phyloP scores from a whole-genome alignment of 257 asterid genomes.

The Solanum rostratum region DNA sequence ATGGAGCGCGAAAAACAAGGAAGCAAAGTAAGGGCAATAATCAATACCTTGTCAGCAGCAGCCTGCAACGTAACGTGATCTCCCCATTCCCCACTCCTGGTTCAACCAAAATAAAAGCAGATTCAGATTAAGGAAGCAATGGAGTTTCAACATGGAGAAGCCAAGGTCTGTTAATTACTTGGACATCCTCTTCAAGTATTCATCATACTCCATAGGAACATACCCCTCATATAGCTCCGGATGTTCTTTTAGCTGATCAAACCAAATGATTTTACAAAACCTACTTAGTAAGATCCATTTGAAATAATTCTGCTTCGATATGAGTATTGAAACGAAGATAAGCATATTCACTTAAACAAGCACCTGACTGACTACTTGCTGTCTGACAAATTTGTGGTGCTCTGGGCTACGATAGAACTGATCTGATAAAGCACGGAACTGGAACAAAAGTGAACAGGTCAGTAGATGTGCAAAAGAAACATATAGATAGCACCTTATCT shows the following conservation, averaged over 20 bases:
- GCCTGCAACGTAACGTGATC: slow-evolving; percentile 99
- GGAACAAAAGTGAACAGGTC: not conserved
- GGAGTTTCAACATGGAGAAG: not conserved
- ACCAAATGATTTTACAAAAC: slow-evolving; percentile 9
- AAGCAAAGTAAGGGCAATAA: slow-evolving; percentile 1
- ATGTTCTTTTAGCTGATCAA: slow-evolving; percentile 67
- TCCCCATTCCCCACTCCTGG: slow-evolving; percentile 92
- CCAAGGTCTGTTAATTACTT: slow-evolving; percentile 31
- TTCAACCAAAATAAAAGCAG: slow-evolving; percentile 9
- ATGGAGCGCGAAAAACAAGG: not conserved
- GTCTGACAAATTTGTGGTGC: slow-evolving; percentile 87
- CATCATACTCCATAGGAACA: slow-evolving; percentile 91
- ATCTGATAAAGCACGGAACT: slow-evolving; percentile 88
- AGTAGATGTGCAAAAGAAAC: not conserved
- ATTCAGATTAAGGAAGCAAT: not conserved
- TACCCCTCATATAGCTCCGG: slow-evolving; percentile 80
- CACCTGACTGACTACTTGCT: slow-evolving; percentile 86
- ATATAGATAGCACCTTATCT: not conserved
- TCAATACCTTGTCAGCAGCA: slow-evolving; percentile 79
- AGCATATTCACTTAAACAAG: not conserved
- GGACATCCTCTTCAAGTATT: slow-evolving; percentile 63
- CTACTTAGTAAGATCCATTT: not conserved
- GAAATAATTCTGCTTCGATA: not conserved
- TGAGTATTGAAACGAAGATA: not conserved
- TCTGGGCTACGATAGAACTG: slow-evolving; percentile 83